phyloP scores from a whole-genome alignment of 129 eudicot genomes.

The Kitagawia praeruptora region DNA sequence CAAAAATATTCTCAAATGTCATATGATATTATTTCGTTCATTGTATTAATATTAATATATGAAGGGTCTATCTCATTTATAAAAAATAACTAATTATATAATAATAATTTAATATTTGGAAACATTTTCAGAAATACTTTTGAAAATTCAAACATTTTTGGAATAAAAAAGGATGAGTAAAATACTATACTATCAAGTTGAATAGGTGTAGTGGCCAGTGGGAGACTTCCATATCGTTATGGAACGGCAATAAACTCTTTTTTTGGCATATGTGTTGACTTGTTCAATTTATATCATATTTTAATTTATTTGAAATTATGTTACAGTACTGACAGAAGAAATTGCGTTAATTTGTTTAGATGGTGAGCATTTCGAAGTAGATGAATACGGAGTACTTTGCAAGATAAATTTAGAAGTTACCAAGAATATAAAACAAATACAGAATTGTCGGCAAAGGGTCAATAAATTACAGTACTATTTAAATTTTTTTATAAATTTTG shows the following conservation, averaged over 20 bases:
- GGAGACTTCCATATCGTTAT: too few species aligned
- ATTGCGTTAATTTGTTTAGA: neutral
- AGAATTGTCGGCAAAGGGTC: neutral
- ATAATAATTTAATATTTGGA: too few species aligned
- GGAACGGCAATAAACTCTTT: neutral
- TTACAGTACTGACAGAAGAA: neutral
- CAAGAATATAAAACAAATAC: neutral
- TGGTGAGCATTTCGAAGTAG: neutral
- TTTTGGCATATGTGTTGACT: conserved; percentile 19
- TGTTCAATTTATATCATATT: neutral
- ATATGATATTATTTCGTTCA: too few species aligned
- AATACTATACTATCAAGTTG: too few species aligned
- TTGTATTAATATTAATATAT: too few species aligned
- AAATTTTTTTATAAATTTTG: neutral
- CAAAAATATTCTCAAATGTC: too few species aligned
- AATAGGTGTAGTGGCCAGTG: too few species aligned
- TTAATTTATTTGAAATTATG: neutral
- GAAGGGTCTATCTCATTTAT: too few species aligned
- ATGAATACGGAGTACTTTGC: neutral
- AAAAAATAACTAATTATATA: too few species aligned
- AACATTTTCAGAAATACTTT: too few species aligned
- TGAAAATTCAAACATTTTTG: too few species aligned
- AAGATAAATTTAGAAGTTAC: neutral
- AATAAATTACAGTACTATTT: neutral
- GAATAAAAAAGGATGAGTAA: too few species aligned